These are phyloP conservation scores for Gynostemma pentaphyllum DNA, from an alignment of 306 rosid genomes.

Conservation along the genomic window DNA sequence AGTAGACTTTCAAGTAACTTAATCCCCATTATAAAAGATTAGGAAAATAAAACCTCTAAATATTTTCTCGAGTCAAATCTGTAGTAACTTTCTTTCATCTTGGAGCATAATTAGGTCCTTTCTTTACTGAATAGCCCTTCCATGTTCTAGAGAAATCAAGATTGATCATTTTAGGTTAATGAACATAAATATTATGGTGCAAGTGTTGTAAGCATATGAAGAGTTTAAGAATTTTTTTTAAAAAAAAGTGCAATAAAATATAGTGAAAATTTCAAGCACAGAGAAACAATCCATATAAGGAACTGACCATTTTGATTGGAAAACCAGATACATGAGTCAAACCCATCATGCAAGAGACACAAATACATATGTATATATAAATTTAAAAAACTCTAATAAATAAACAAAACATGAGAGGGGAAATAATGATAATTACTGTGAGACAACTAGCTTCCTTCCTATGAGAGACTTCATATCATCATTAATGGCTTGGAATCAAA, in stretches of 20 bases:
- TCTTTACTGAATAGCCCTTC: conserved; percentile 59
- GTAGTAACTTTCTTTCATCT: conserved; percentile 60
- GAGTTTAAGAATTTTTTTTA: neutral
- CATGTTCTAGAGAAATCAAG: conserved; percentile 38
- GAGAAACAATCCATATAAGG: neutral
- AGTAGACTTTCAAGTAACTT: neutral
- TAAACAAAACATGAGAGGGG: neutral
- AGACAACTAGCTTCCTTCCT: conserved; percentile 56
- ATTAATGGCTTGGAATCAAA: conserved; percentile 35
- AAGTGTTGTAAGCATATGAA: neutral
- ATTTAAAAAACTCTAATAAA: neutral
- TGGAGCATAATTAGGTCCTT: conserved; percentile 75
- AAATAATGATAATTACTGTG: conserved; percentile 36
- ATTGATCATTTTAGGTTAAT: neutral
- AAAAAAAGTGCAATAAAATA: neutral
- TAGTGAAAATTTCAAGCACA: neutral
- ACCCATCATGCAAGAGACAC: neutral
- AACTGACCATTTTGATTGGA: neutral
- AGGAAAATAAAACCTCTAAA: conserved; percentile 42
- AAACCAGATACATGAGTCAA: neutral
- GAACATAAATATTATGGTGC: neutral
- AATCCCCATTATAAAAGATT: neutral
- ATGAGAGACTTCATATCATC: conserved; percentile 60
- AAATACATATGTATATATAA: neutral
- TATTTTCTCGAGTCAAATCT: conserved; percentile 67